Evolutionary conservation across 306 rosid species (phyloP).

Genomic region (Lathyrus oleraceus): DNA sequence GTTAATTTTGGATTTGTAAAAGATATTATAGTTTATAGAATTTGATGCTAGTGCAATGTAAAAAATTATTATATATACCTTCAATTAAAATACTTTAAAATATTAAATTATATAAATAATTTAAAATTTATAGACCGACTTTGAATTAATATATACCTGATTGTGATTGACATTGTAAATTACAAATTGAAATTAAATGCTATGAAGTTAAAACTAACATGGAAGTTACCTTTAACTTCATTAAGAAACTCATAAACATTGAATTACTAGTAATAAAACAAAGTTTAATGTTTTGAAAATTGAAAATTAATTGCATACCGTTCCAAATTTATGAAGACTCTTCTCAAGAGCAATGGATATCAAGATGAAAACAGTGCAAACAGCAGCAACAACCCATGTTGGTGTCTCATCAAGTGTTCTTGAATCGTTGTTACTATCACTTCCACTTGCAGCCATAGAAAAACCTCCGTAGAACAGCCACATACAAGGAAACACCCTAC

Average conservation of each 20-base stretch:
- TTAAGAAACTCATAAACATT: constrained; percentile 11
- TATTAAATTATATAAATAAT: too few species aligned
- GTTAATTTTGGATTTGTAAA: too few species aligned
- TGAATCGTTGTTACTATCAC: constrained; percentile 27
- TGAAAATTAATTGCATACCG: constrained; percentile 29
- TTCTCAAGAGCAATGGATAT: constrained; percentile 65
- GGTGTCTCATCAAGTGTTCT: constrained; percentile 79
- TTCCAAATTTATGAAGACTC: constrained; percentile 68
- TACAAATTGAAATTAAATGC: constrained; percentile 5
- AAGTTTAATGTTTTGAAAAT: background rate
- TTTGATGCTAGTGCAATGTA: too few species aligned
- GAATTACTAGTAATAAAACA: background rate
- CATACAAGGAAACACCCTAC: constrained; percentile 2
- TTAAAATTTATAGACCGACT: too few species aligned
- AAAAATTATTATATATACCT: too few species aligned
- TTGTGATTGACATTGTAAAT: too few species aligned
- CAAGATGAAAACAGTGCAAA: constrained; percentile 71
- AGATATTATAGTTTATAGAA: too few species aligned
- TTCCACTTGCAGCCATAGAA: constrained; percentile 60
- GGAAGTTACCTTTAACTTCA: background rate
- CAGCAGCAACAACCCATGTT: constrained; percentile 92
- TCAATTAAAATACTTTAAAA: too few species aligned
- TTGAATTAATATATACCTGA: too few species aligned
- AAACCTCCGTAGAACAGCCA: constrained; percentile 33
- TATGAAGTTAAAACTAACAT: background rate